These are phyloP conservation scores for Blastocladiella emersonii DNA, from an alignment of 371 early-diverging fungal genomes.

Conservation along the genomic window DNA sequence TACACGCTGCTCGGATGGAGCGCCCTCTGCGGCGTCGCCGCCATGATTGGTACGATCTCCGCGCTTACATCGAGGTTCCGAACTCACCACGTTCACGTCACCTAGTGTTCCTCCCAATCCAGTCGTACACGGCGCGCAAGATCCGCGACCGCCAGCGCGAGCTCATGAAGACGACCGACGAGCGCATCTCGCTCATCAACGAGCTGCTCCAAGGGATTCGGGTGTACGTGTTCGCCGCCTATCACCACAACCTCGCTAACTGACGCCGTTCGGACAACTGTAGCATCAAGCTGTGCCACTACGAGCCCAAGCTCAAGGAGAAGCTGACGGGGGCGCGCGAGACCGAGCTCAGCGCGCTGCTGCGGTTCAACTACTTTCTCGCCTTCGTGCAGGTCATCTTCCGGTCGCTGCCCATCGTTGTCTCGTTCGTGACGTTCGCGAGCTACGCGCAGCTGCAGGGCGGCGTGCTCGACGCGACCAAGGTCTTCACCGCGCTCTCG, in stretches of 20 bases:
- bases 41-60: not conserved
- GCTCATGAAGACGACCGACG: conserved; percentile 5
- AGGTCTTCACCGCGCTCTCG: not conserved
- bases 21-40: not conserved
- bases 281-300: not conserved
- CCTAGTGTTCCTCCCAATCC: not conserved
- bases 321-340: not conserved
- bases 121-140: not conserved
- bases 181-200: not conserved
- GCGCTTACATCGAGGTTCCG: too few species aligned
- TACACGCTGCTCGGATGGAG: not conserved
- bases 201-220: not conserved
- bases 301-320: not conserved
- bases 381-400: not conserved
- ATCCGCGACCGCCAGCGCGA: not conserved
- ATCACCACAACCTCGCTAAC: not conserved
- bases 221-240: not conserved
- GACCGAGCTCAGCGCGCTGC: not conserved
- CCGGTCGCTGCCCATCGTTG: not conserved
- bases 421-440: conserved; percentile 1
- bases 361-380: not conserved
- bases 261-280: not conserved
- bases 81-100: too few species aligned
- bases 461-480: not conserved
- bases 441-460: not conserved